Base-by-base conservation (phyloP, 139 green algal species). In the Micractinium sp. region DNA sequence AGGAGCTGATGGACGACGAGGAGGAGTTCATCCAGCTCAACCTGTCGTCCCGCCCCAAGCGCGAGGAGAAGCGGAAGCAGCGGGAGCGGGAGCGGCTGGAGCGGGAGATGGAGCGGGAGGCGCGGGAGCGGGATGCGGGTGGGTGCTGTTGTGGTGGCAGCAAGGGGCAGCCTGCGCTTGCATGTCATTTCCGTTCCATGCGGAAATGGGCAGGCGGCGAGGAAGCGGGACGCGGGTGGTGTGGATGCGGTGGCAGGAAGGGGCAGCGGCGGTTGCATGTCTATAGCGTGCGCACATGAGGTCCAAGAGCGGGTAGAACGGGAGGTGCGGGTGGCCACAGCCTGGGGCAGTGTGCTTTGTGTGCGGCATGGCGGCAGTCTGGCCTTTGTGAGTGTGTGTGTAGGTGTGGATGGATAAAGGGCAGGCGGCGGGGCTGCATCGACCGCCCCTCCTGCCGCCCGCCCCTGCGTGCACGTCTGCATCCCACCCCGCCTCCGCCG, bases 1-100 rank as follows among this genome's bases (percentile, higher is more conserved):
- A 98, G 87, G 96, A 98, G 91, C 85, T 99, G 63, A 96, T 99
- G 95, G 97, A 99, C 76, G 97, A 99, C 89, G 96, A 98, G 91
- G 97, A 99, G 79, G 97, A 99, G 91, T 87, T 99, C 88, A 89
- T 93, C 19, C 94, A 98, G 88, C 91, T 99, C 63, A 98, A 98
- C 92, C 93, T 99, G 33, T 96, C 88, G 90, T 97, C 91, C 81
- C 91, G 96, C 0, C 96, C 96, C 23, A 88, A 91, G 41, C 88
- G 90, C 2, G 96, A 99, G 91, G 96, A 98, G 91, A 89, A 93
- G 47, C 91, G 94, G 23, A 92, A 94, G 38, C 91, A 95, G 90
- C 92, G 97, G 9, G 97, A 99, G 91, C 86, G 94, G 0, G 94
- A 97, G n/a, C 87, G 94, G n/a, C 90, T 98, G 82, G 95, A 98